Base-by-base conservation (phyloP, 1,139 yeast genomes). In the Kodamaea arcana region DNA sequence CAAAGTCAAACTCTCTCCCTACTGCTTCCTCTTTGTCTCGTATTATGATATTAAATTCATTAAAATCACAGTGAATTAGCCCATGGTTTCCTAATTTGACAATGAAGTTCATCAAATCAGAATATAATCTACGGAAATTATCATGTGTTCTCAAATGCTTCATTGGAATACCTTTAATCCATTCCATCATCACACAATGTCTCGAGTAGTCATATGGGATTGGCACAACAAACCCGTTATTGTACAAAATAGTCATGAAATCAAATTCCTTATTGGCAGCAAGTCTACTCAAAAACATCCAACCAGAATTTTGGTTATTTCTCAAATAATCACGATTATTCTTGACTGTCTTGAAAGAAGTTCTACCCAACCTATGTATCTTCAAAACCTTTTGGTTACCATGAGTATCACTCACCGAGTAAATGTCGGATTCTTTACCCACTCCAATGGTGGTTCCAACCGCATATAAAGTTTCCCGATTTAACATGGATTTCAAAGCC, bases 381-480 rank as follows among this genome's bases (percentile, higher is more conserved):
- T 92, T 92, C 53, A 94, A 59, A 10, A 90, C 96, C 50, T 75
- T 75, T 41, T 78, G 76, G 12, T 54, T 56, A 1, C 94, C 94
- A 17, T 71, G 55, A 9, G 72, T 65, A 50, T 84, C 92, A 39
- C 84, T 80, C 1, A 85, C 90, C n/a, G 92, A 75, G 56, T 83
- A 88, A 50, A 92, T 90, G 62, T 92, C 98, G 3, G 97, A 87
- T 58, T 92, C 98, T 56, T 92, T 92, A 51, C 98, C 98, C 33
- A 94, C 95, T 38, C 98, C 98, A 49, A 92, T 88, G 16, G 84
- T 86, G 29, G 82, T 73, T 13, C 96, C 97, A 10, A 92, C 77
- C 2, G 94, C 83, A 49, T 81, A 80, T 8, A 92, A 58, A 0
- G 87, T 71, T 32, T 81, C 78, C 46, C 90, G 72, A 51, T 82